A percentile compares a stretch with the other conserved stretches of the same genome.
phyloP scores from a whole-genome alignment of 306 rosid genomes.

The Cucumis cinereus region DNA sequence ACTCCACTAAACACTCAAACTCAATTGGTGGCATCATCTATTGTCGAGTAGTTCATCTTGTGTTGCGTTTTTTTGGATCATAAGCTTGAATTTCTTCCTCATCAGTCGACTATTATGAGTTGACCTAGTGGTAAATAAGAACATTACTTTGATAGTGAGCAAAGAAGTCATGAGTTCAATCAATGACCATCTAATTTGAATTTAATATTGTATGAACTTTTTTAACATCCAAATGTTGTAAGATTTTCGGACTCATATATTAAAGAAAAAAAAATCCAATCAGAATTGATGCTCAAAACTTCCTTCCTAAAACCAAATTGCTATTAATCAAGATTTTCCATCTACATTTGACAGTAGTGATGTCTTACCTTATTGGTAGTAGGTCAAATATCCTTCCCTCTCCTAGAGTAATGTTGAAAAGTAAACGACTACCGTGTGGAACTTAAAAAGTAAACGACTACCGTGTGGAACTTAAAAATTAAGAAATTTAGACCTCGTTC shows the following conservation, averaged over 20 bases:
- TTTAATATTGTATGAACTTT: too few species aligned
- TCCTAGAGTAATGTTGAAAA: not conserved
- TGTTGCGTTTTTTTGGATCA: not conserved
- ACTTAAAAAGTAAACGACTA: too few species aligned
- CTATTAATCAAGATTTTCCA: not conserved
- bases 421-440: not conserved
- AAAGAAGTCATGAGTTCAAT: too few species aligned
- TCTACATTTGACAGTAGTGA: not conserved
- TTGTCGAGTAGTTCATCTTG: not conserved
- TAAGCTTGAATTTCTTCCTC: not conserved
- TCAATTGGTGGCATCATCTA: not conserved
- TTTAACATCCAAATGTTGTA: too few species aligned
- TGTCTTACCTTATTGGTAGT: not conserved
- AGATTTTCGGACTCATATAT: too few species aligned
- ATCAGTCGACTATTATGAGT: not conserved
- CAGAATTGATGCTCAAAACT: too few species aligned
- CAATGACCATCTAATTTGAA: too few species aligned
- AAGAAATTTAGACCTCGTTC: not conserved
- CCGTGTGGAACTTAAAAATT: not conserved
- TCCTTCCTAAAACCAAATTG: too few species aligned
- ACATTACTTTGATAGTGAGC: too few species aligned
- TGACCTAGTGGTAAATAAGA: too few species aligned
- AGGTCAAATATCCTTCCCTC: not conserved
- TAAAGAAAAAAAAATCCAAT: too few species aligned
- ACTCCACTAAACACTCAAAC: not conserved